phyloP scores from a whole-genome alignment of 2,329 filamentous ascomycete genomes.

The Hypoxylon sp. region DNA sequence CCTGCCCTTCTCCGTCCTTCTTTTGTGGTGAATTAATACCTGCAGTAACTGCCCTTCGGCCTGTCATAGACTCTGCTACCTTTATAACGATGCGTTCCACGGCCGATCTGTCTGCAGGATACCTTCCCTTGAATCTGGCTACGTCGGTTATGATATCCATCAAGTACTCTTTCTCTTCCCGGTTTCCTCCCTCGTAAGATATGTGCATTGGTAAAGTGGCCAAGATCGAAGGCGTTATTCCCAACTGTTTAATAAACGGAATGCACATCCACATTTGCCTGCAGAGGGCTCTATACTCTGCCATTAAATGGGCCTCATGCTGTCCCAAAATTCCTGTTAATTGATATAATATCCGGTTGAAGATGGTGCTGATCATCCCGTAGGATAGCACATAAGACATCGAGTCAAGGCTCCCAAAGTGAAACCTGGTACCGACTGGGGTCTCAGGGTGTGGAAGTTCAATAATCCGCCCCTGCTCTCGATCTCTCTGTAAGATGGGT shows the following conservation, averaged over 20 bases:
- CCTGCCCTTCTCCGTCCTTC: not conserved
- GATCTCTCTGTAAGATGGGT: constrained; percentile 4
- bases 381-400: constrained; percentile 23
- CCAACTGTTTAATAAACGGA: constrained; percentile 18
- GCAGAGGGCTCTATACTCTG: constrained; percentile 14
- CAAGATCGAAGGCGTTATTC: constrained; percentile 1
- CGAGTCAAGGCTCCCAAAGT: constrained; percentile 17
- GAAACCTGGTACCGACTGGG: constrained; percentile 15
- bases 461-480: not conserved
- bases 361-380: constrained; percentile 17
- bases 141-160: constrained; percentile 16
- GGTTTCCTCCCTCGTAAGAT: constrained; percentile 21
- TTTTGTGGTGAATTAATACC: not conserved
- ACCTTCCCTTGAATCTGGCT: constrained; percentile 11
- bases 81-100: constrained; percentile 11
- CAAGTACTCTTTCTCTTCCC: constrained; percentile 23
- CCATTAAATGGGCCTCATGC: constrained; percentile 2
- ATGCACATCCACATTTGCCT: constrained; percentile 28
- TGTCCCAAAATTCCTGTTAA: constrained; percentile 1
- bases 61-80: constrained; percentile 17
- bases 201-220: constrained; percentile 6
- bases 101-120: constrained; percentile 3
- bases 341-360: constrained; percentile 19
- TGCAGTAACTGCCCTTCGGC: constrained; percentile 5
- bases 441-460: constrained; percentile 7